Percentiles rank a stretch among this genome's conserved stretches.
These are phyloP conservation scores for Xanthoconium stramineum DNA, from an alignment of 768 basidiomycete species.

Conservation along the genomic window DNA sequence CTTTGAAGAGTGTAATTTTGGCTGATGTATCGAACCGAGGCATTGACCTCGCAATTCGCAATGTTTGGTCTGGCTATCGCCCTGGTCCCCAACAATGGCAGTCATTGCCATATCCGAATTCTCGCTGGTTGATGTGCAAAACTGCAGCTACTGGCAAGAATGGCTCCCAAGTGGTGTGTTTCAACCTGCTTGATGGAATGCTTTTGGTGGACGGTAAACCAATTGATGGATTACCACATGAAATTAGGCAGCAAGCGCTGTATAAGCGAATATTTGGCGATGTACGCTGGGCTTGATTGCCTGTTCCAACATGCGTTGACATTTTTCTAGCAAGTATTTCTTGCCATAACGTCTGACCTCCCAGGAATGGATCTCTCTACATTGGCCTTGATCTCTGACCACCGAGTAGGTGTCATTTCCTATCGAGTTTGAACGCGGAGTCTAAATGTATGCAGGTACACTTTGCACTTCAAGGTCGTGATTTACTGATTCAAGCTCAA, in stretches of 20 bases:
- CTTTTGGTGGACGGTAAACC: no score
- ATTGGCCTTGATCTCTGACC: not conserved
- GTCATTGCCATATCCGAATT: no score
- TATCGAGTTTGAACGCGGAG: not conserved
- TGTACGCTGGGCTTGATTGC: not conserved
- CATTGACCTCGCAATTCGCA: constrained; percentile 10
- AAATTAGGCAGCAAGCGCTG: constrained; percentile 30
- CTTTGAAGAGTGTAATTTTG: not conserved
- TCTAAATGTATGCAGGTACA: not conserved
- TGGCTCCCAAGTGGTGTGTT: no score
- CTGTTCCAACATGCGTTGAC: no score
- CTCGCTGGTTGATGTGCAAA: no score
- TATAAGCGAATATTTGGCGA: not conserved
- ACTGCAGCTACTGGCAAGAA: no score
- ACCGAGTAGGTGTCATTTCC: not conserved
- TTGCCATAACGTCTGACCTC: not conserved
- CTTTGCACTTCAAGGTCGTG: not conserved
- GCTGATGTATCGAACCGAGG: not conserved
- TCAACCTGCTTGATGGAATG: no score
- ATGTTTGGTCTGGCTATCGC: constrained; percentile 5
- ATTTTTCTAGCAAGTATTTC: not conserved
- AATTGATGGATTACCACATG: constrained; percentile 29
- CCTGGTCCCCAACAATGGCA: no score
- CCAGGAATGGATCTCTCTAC: not conserved
- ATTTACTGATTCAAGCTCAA: no score